Percentiles rank a stretch among this genome's conserved stretches.
Evolutionary conservation across 2,329 filamentous ascomycete genomes (phyloP).

Genomic region (Neophaeococcomyces mojaviensis): DNA sequence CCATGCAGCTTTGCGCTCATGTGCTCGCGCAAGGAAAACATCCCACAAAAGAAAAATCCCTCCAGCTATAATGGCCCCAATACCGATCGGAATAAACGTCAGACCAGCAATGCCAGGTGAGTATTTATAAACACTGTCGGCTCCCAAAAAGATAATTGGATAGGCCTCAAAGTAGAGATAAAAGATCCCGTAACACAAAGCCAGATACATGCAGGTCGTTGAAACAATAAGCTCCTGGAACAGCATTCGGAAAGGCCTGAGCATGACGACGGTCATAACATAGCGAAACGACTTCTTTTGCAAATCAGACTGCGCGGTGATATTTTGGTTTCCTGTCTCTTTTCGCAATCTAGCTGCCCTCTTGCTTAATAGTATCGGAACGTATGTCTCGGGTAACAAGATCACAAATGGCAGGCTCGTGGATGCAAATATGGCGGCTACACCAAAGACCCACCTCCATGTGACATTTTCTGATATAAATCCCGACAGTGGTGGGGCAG

Average conservation of each 20-base stretch:
- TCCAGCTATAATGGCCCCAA: slow-evolving; percentile 53
- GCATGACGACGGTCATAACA: slow-evolving; percentile 57
- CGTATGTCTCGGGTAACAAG: slow-evolving; percentile 60
- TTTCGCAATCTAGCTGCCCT: slow-evolving; percentile 53
- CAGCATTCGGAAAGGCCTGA: slow-evolving; percentile 65
- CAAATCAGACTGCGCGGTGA: slow-evolving; percentile 55
- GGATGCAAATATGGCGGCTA: slow-evolving; percentile 59
- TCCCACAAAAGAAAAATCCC: slow-evolving; percentile 62
- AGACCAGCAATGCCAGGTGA: slow-evolving; percentile 29
- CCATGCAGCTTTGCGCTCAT: slow-evolving; percentile 48
- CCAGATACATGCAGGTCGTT: slow-evolving; percentile 62
- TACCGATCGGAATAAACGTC: slow-evolving; percentile 43
- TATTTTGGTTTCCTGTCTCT: slow-evolving; percentile 44
- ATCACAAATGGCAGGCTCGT: slow-evolving; percentile 51
- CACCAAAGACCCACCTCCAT: slow-evolving; percentile 46
- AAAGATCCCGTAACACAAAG: slow-evolving; percentile 60
- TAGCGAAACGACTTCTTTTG: slow-evolving; percentile 38
- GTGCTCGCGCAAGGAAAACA: slow-evolving; percentile 47
- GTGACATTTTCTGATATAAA: slow-evolving; percentile 33
- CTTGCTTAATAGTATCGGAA: slow-evolving; percentile 49
- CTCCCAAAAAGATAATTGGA: slow-evolving; percentile 57
- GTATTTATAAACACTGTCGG: slow-evolving; percentile 29
- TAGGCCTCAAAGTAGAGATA: slow-evolving; percentile 74
- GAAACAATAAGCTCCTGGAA: slow-evolving; percentile 65
- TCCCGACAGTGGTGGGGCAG: slow-evolving; percentile 40